Evolutionary conservation across 768 basidiomycete species (phyloP).

Genomic region (Naganishia kalamii): DNA sequence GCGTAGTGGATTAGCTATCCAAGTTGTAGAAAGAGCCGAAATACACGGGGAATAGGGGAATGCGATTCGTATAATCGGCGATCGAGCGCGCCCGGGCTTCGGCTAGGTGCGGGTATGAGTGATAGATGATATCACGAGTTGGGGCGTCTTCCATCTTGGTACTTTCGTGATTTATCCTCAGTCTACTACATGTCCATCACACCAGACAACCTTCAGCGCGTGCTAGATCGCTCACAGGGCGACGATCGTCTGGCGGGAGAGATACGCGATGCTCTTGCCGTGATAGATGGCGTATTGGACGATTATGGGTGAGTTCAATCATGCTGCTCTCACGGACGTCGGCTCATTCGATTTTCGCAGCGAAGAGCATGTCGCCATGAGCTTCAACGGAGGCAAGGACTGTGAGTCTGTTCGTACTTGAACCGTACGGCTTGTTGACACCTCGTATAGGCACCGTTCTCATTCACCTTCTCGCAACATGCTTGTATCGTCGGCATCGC

Average conservation of each 20-base stretch:
- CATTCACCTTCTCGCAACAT: conserved; percentile 76
- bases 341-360: conserved; percentile 44
- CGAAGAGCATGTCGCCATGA: conserved; percentile 67
- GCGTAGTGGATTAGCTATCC: not conserved
- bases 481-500: conserved; percentile 50
- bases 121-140: not conserved
- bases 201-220: conserved; percentile 24
- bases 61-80: not conserved
- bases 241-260: conserved; percentile 31
- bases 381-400: conserved; percentile 98
- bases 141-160: too few species aligned
- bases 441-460: conserved; percentile 74
- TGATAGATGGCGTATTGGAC: conserved; percentile 72
- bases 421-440: not conserved
- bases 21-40: not conserved
- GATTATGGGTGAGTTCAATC: conserved; percentile 65
- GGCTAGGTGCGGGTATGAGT: not conserved
- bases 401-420: conserved; percentile 52
- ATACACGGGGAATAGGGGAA: not conserved
- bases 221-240: conserved; percentile 27
- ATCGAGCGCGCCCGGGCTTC: not conserved
- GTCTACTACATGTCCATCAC: conserved; percentile 3
- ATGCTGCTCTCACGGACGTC: not conserved
- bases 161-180: too few species aligned
- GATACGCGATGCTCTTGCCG: conserved; percentile 69